Conservation (phyloP, 441 rosid species). For the Bruguiera hainesii region DNA sequence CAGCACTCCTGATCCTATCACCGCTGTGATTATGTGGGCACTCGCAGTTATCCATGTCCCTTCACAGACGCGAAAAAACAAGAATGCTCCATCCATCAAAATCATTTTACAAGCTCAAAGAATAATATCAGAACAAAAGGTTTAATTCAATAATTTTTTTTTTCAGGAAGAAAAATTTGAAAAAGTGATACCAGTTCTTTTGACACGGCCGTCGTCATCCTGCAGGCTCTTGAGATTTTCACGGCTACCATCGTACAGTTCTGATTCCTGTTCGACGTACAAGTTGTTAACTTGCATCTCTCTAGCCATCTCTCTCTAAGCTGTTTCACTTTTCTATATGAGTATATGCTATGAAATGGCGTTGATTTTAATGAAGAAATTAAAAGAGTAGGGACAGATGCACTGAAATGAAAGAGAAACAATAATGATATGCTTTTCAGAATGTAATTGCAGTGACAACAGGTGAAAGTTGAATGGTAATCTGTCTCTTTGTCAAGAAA, state of each 20-base stretch:
- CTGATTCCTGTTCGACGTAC: conserved; percentile 40
- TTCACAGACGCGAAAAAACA: conserved; percentile 26
- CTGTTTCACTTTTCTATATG: no score
- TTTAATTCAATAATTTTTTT: background rate
- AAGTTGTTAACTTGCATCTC: conserved; percentile 40
- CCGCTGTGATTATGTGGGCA: conserved; percentile 85
- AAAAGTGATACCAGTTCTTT: conserved; percentile 42
- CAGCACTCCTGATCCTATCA: conserved; percentile 82
- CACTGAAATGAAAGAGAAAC: background rate
- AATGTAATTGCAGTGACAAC: no score
- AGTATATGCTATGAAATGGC: background rate
- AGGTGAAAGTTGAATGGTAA: no score
- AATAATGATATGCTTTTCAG: background rate
- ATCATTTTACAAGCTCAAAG: no score
- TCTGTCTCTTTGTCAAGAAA: no score
- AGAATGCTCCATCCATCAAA: background rate
- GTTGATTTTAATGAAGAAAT: background rate
- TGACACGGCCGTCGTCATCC: conserved; percentile 58
- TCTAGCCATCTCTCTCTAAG: conserved; percentile 27
- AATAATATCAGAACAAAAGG: background rate
- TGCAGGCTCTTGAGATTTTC: conserved; percentile 26
- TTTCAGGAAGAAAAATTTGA: background rate
- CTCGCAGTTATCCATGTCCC: conserved; percentile 77
- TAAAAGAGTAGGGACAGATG: background rate
- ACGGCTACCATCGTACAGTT: conserved; percentile 17